phyloP scores from a whole-genome alignment of 2,329 filamentous ascomycete species.

The Hymenoscyphus repandus region DNA sequence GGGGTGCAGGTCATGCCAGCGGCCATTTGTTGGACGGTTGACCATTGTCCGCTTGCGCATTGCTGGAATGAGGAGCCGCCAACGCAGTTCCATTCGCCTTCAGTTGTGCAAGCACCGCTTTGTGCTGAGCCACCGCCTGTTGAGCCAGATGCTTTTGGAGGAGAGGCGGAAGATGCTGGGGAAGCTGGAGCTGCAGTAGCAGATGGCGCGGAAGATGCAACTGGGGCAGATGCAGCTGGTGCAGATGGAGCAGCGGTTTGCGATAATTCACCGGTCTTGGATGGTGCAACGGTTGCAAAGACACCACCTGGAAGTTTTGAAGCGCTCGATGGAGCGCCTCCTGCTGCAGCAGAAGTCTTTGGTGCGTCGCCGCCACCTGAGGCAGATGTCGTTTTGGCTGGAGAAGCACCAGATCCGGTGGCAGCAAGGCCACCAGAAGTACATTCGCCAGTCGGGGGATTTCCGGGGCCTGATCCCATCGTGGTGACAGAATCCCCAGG shows the following conservation, averaged over 20 bases:
- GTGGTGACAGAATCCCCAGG: constrained; percentile 55
- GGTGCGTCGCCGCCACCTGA: constrained; percentile 5
- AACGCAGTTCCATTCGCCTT: constrained; percentile 52
- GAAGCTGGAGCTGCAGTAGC: not conserved
- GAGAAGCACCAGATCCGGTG: constrained; percentile 3
- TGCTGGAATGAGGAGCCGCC: constrained; percentile 47
- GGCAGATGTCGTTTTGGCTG: constrained; percentile 4
- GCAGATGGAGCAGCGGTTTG: constrained; percentile 5
- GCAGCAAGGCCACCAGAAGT: constrained; percentile 7
- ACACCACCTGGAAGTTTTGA: constrained; percentile 26
- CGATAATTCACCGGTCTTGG: no score
- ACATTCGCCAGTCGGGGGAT: no score
- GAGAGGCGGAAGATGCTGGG: constrained; percentile 11
- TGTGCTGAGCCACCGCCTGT: constrained; percentile 17
- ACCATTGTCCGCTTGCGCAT: constrained; percentile 49
- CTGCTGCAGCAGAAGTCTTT: constrained; percentile 6
- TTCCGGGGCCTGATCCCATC: constrained; percentile 27
- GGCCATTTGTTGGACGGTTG: constrained; percentile 37
- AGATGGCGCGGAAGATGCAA: constrained; percentile 14
- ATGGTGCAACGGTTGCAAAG: constrained; percentile 30
- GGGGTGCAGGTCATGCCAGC: constrained; percentile 40
- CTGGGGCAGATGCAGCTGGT: constrained; percentile 17
- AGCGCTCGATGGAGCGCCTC: constrained; percentile 7
- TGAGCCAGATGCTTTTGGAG: constrained; percentile 22
- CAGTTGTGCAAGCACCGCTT: constrained; percentile 37